Percentiles rank a stretch among this genome's conserved stretches.
Evolutionary conservation across 805 yeast genomes (phyloP).

Genomic region (Kodamaea jinghongensis): DNA sequence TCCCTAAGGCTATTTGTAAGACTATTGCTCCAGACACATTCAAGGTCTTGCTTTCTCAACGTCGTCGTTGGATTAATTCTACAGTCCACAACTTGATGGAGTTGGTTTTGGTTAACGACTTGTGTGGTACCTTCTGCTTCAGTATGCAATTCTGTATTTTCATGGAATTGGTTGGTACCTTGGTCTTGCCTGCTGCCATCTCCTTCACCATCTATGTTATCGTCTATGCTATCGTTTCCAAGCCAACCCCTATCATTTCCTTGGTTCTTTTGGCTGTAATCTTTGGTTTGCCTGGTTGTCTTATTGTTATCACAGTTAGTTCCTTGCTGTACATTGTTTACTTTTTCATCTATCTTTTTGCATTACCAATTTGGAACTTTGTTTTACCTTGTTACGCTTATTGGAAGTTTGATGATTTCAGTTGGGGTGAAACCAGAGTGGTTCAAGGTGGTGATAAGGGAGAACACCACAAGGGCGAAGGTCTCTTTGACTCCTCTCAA

Average conservation of each 20-base stretch:
- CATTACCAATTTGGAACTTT: conserved; percentile 94
- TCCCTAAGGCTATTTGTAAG: conserved; percentile 89
- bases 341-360: conserved; percentile 73
- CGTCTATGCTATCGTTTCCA: conserved; percentile 62
- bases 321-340: conserved; percentile 69
- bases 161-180: conserved; percentile 81
- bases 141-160: conserved; percentile 91
- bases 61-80: conserved; percentile 96
- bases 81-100: conserved; percentile 92
- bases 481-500: conserved; percentile 86
- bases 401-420: conserved; percentile 95
- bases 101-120: conserved; percentile 74
- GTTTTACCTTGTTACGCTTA: conserved; percentile 81
- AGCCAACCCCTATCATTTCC: conserved; percentile 76
- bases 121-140: conserved; percentile 92
- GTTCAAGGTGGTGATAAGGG: conserved; percentile 65
- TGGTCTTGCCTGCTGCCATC: conserved; percentile 87
- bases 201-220: conserved; percentile 79
- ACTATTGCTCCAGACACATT: conserved; percentile 86
- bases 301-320: conserved; percentile 79
- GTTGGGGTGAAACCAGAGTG: conserved; percentile 95
- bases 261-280: conserved; percentile 72
- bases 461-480: conserved; percentile 66
- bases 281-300: conserved; percentile 80
- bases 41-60: conserved; percentile 77